Evolutionary conservation across 2,329 filamentous ascomycete species (phyloP), one percentile per base, ranked within the genome.

Genomic region (Fusarium domesticum): DNA sequence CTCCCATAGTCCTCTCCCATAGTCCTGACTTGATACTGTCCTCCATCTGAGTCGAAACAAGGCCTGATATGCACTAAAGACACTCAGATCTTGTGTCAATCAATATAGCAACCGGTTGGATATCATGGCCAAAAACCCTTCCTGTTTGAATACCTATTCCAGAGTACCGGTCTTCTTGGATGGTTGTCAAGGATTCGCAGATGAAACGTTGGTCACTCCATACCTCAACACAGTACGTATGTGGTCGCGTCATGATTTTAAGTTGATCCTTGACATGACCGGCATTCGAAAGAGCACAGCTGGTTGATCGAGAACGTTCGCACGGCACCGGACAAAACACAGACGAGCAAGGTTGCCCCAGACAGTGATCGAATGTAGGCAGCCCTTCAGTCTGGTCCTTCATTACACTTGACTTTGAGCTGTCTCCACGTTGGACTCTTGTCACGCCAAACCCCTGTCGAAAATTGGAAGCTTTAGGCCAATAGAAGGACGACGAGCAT

Each of bases 1-100:
- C 47, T n/a, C n/a, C n/a, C n/a, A n/a, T n/a, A n/a, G n/a, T n/a
- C n/a, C n/a, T 54, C 48, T 42, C 51, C 44, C 50, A 54, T 48
- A 40, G 49, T 43, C 43, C 46, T 48, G 47, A 48, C 37, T 17
- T 44, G 41, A 49, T 42, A 40, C 54, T 8, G 23, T 28, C 23
- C 23, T 8, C 23, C 7, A 12, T 8, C 23, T 28, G 23, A 28
- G 10, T 12, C 23, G 23, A 28, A 28, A 28, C 23, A 28, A 28
- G 14, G 23, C 7, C 23, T 12, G 23, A 12, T 8, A 12, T 28
- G 14, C 23, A 12, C 23, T 28, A 12, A 28, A 28, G 23, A 28
- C 23, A 28, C 23, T 28, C 23, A 11, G 23, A 28, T 12, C 23
- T 28, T 28, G 10, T 28, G 23, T 28, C 7, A 11, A 8, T 3